A percentile compares a stretch with the other conserved stretches of the same genome.
phyloP scores from a whole-genome alignment of 305 asterid genomes.

The Ajuga reptans region DNA sequence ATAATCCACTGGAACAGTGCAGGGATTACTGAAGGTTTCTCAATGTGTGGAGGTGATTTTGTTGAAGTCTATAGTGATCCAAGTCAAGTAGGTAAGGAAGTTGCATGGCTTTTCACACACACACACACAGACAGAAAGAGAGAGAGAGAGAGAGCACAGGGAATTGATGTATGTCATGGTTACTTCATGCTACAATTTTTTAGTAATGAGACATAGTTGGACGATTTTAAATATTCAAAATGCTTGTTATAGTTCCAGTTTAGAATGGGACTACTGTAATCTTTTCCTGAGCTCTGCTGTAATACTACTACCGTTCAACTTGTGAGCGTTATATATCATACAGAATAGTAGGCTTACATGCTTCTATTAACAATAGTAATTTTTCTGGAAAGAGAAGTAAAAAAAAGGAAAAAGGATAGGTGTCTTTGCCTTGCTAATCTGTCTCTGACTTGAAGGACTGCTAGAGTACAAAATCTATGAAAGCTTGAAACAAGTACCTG shows the following conservation, averaged over 20 bases:
- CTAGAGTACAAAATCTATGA: not conserved
- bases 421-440: not conserved
- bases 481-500: not conserved
- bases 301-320: not conserved
- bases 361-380: not conserved
- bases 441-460: not conserved
- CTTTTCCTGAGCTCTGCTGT: not conserved
- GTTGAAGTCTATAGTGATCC: slow-evolving; percentile 87
- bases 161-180: too few relatives aligned
- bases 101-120: not conserved
- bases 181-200: too few relatives aligned
- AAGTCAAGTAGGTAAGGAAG: slow-evolving; percentile 67
- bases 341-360: not conserved
- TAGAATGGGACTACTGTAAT: not conserved
- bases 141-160: not conserved
- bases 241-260: not conserved
- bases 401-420: not conserved
- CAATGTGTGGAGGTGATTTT: slow-evolving; percentile 98
- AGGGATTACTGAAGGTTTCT: slow-evolving; percentile 94
- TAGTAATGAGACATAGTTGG: too few relatives aligned
- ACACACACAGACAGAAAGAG: not conserved
- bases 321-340: not conserved
- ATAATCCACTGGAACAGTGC: slow-evolving; percentile 60
- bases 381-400: not conserved
- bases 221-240: too few relatives aligned